Base-by-base conservation (phyloP, 2,329 filamentous ascomycete genomes). In the Purpureocillium takamizusanense region DNA sequence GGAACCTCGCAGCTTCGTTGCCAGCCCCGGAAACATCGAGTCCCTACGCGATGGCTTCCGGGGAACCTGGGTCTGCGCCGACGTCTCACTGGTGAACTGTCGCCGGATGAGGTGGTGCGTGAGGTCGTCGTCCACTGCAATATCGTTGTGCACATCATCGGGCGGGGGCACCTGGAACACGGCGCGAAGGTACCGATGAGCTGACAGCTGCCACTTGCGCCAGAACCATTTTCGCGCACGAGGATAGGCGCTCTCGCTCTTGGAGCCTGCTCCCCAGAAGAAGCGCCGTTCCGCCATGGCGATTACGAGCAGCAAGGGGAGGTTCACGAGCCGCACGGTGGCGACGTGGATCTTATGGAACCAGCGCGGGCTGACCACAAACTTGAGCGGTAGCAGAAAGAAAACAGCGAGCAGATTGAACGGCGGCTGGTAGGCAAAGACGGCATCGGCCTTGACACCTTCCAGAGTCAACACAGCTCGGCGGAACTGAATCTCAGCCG, bases 311-410 rank as follows among this genome's bases (percentile, higher is more conserved):
- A 94, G 68, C 5, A 89, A 65, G 0, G 86, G 86, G 3, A 84
- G 69, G 57, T 92, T 92, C 51, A 89, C 71, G 8, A 79, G 63
- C 29, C 85, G 78, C 16, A 92, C 81, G 9, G 76, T 75, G 41
- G 79, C 76, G 41, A 94, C 85, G 54, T 94, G 88, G 51, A 90
- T 83, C 61, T 90, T 92, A 66, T 94, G 86, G 55, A 92, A 92
- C 85, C 85, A 90, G 33, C 86, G 78, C 0, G 83, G 78, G n/a
- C 78, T 79, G 28, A 87, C 68, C n/a, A 85, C 50, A 50, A 85
- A 85, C 50, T 87, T 88, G 43, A 92, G 70, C 0, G 86, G 86
- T 2, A 90, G 69, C 13, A 92, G 69, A 21, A 88, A 55, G 42
- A 86, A 63, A 21, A 92, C 69, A 16, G 86, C 86, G 15, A 89